Evolutionary conservation across 2,329 filamentous ascomycete genomes (phyloP).

Genomic region (Colletotrichum sp.): DNA sequence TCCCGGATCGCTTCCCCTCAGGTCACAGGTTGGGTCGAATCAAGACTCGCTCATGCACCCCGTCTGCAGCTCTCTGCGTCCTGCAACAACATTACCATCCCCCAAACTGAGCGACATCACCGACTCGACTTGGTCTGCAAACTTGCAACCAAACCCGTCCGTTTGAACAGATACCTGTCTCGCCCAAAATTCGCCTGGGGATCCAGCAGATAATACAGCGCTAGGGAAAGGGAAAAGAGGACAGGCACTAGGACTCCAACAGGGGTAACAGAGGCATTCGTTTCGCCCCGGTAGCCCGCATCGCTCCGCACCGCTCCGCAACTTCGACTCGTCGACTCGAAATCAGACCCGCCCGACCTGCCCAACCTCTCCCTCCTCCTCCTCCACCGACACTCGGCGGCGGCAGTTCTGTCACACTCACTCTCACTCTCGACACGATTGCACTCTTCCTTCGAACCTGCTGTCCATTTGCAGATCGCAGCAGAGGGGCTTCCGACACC

Average conservation of each 20-base stretch:
- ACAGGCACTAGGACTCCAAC: background rate
- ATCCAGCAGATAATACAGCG: background rate
- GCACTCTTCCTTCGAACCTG: background rate
- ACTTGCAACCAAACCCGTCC: background rate
- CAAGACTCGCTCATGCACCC: constrained; percentile 11
- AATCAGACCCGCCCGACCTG: constrained; percentile 15
- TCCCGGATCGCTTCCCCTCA: background rate
- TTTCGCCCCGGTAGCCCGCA: constrained; percentile 21
- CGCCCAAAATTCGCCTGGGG: background rate
- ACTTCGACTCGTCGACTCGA: constrained; percentile 18
- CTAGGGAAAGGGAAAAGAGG: background rate
- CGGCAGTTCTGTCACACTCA: constrained; percentile 16
- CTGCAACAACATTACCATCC: constrained; percentile 13
- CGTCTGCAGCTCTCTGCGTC: background rate
- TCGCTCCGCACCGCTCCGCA: constrained; percentile 20
- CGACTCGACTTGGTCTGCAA: background rate
- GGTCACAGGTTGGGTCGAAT: background rate
- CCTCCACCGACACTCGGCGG: constrained; percentile 20
- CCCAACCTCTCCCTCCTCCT: constrained; percentile 14
- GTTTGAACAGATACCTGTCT: background rate
- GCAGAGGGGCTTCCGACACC: background rate
- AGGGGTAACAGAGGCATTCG: constrained; percentile 5
- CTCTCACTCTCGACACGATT: background rate
- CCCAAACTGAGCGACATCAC: background rate
- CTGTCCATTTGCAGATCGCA: background rate